Evolutionary conservation across 371 early-diverging fungal genomes (phyloP).

Genomic region (Catenaria anguillulae): DNA sequence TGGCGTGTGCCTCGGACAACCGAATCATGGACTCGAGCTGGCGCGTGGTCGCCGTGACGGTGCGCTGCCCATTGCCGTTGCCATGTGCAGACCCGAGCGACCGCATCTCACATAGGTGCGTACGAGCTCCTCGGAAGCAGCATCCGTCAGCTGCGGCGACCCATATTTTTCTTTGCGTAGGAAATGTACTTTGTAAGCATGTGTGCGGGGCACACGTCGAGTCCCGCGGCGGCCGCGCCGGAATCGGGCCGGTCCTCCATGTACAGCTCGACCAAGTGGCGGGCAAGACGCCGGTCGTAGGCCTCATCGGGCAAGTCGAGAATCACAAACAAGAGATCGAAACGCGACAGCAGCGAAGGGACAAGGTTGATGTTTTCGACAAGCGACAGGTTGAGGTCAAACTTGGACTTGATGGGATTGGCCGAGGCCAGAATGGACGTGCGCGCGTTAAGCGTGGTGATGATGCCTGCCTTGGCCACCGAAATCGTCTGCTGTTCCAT

Average conservation of each 20-base stretch:
- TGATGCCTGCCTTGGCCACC: conserved; percentile 99
- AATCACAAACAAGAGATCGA: conserved; percentile 91
- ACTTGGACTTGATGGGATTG: conserved; percentile 93
- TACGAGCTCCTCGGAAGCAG: conserved; percentile 57
- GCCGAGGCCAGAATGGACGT: conserved; percentile 97
- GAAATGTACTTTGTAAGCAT: conserved; percentile 76
- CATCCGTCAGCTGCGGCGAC: conserved; percentile 70
- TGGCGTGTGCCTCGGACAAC: conserved; percentile 96
- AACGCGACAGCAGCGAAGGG: conserved; percentile 89
- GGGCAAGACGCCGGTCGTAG: conserved; percentile 72
- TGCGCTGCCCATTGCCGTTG: conserved; percentile 16
- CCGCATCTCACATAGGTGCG: conserved; percentile 78
- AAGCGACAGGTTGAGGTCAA: conserved; percentile 73
- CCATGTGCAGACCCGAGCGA: conserved; percentile 45
- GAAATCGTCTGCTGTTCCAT: conserved; percentile 99
- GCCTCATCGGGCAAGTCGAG: conserved; percentile 79
- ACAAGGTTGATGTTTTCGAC: conserved; percentile 94
- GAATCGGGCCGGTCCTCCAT: conserved; percentile 40
- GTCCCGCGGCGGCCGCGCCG: conserved; percentile 23
- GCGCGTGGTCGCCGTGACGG: conserved; percentile 93
- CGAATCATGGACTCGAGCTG: conserved; percentile 99
- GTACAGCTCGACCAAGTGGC: conserved; percentile 75
- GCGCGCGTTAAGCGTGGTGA: conserved; percentile 96
- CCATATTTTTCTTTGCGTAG: conserved; percentile 62
- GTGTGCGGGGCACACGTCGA: conserved; percentile 44